Evolutionary conservation across 176 grass and related monocot genomes (phyloP).

Genomic region (Zoysia japonica): DNA sequence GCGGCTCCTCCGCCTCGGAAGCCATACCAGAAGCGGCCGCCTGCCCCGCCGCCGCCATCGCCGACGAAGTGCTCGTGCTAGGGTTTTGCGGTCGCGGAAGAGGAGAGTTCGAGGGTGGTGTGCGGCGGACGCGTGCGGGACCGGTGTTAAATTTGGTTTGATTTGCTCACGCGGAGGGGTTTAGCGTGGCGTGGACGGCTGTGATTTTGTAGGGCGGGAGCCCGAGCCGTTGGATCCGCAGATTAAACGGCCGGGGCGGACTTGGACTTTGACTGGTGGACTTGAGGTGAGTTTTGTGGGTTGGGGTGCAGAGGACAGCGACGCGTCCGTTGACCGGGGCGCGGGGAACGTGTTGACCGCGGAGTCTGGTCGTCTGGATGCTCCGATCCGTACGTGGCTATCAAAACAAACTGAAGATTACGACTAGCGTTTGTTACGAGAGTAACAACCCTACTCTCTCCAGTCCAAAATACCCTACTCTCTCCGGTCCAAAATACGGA

Average conservation of each 20-base stretch:
- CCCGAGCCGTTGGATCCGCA: not conserved
- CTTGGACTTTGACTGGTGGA: not conserved
- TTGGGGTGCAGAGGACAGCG: not conserved
- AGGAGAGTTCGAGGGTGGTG: conserved; percentile 10
- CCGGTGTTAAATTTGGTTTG: conserved; percentile 7
- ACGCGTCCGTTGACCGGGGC: conserved; percentile 38
- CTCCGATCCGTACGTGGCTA: not conserved
- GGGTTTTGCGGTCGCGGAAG: conserved; percentile 51
- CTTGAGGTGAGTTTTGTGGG: not conserved
- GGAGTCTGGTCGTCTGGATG: not conserved
- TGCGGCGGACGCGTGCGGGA: conserved; percentile 34
- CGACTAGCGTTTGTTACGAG: too few relatives aligned
- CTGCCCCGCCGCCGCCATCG: conserved; percentile 35
- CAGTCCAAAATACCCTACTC: too few relatives aligned
- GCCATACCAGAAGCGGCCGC: not conserved
- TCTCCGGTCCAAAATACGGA: too few relatives aligned
- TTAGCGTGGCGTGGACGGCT: conserved; percentile 36
- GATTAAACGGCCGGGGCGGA: conserved; percentile 16
- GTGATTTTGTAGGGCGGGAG: not conserved
- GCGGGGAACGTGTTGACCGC: not conserved
- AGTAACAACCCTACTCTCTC: too few relatives aligned
- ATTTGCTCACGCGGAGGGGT: conserved; percentile 23
- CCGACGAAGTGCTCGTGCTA: conserved; percentile 39
- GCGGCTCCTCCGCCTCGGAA: not conserved
- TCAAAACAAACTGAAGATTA: too few relatives aligned